Percentiles rank a stretch among this genome's conserved stretches.
phyloP scores from a whole-genome alignment of 805 yeast genomes.

The Teunomyces pallodes region DNA sequence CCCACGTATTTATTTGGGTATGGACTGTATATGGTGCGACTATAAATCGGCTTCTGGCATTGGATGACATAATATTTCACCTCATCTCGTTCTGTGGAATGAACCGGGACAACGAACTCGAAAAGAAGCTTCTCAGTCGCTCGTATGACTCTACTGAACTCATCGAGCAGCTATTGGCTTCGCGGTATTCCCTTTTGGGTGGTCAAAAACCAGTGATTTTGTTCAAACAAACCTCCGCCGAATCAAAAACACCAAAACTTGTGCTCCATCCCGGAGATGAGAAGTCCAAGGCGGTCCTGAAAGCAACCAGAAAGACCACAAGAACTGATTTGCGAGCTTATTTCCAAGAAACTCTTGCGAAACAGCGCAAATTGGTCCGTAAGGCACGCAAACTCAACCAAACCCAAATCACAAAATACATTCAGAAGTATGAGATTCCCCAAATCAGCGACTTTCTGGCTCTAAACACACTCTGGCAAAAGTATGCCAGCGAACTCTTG shows the following conservation, averaged over 20 bases:
- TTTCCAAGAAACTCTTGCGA: constrained; percentile 32
- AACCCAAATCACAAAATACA: constrained; percentile 25
- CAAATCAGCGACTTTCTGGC: constrained; percentile 50
- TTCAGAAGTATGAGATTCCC: constrained; percentile 31
- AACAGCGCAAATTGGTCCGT: constrained; percentile 39
- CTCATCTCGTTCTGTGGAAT: constrained; percentile 1
- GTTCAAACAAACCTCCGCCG: constrained; percentile 7
- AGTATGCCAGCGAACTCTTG: constrained; percentile 59
- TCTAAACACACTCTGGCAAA: constrained; percentile 70
- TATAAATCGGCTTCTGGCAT: neutral
- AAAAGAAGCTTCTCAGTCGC: constrained; percentile 44
- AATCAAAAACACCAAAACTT: constrained; percentile 4
- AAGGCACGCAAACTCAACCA: constrained; percentile 11
- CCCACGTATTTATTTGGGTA: neutral
- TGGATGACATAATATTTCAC: no score
- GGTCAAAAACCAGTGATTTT: constrained; percentile 46
- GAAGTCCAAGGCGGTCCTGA: constrained; percentile 18
- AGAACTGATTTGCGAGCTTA: constrained; percentile 44
- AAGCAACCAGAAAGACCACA: constrained; percentile 22
- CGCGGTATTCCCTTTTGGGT: constrained; percentile 46
- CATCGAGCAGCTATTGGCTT: constrained; percentile 40
- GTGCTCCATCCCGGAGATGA: neutral
- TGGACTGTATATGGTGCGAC: neutral
- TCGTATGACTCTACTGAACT: constrained; percentile 37
- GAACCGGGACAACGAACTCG: constrained; percentile 42